Conservation (phyloP, 768 basidiomycete genomes). For the Porpolomopsis calyptriformis region DNA sequence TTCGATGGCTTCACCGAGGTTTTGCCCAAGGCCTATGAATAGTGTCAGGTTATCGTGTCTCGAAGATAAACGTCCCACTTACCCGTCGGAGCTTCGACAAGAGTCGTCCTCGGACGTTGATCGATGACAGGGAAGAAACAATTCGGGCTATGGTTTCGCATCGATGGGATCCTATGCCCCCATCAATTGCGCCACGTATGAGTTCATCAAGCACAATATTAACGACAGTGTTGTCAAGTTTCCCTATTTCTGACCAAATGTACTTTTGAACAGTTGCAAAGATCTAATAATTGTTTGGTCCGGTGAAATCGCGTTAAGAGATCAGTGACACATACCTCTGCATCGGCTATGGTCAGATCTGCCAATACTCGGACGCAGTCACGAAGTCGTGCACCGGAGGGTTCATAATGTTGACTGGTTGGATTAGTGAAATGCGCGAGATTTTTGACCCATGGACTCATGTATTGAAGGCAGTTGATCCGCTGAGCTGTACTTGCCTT, state of each 20-base stretch:
- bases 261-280: slow-evolving; percentile 55
- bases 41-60: background rate
- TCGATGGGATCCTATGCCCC: slow-evolving; percentile 62
- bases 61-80: slow-evolving; percentile 9
- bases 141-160: slow-evolving; percentile 71
- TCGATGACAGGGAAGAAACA: slow-evolving; percentile 62
- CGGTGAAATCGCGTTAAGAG: background rate
- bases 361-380: slow-evolving; percentile 75
- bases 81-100: slow-evolving; percentile 75
- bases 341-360: slow-evolving; percentile 59
- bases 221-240: slow-evolving; percentile 52
- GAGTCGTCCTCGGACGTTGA: slow-evolving; percentile 68
- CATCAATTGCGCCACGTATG: slow-evolving; percentile 73
- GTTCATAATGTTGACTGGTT: slow-evolving; percentile 54
- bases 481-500: slow-evolving; percentile 36
- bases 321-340: slow-evolving; percentile 40
- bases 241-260: slow-evolving; percentile 70
- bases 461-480: slow-evolving; percentile 66
- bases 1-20: slow-evolving; percentile 54
- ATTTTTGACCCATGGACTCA: slow-evolving; percentile 86
- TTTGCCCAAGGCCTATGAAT: slow-evolving; percentile 55
- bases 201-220: slow-evolving; percentile 75
- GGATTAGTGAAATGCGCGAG: slow-evolving; percentile 62
- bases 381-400: slow-evolving; percentile 62
- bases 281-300: slow-evolving; percentile 33